Evolutionary conservation across 495 filamentous ascomycete species (phyloP).

Genomic region (Sporormia fimetaria): DNA sequence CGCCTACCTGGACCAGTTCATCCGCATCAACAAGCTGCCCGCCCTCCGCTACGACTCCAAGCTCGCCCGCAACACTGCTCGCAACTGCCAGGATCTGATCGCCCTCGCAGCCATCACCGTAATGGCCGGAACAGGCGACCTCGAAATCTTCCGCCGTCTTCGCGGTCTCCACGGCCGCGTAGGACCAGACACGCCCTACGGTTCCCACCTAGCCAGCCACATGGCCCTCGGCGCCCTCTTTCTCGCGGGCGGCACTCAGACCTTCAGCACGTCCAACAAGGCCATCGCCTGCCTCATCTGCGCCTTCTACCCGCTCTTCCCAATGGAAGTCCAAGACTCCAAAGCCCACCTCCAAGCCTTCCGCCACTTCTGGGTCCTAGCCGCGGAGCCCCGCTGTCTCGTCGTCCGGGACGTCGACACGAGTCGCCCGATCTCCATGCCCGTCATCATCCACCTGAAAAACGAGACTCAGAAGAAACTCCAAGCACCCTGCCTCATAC

Average conservation of each 20-base stretch:
- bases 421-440: constrained; percentile 60
- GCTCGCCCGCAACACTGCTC: constrained; percentile 65
- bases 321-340: constrained; percentile 78
- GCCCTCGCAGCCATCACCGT: constrained; percentile 73
- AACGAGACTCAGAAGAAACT: constrained; percentile 34
- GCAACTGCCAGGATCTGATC: constrained; percentile 80
- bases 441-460: constrained; percentile 48
- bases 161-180: constrained; percentile 81
- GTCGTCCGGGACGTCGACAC: constrained; percentile 76
- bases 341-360: constrained; percentile 92
- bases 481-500: constrained; percentile 64
- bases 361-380: constrained; percentile 94
- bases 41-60: constrained; percentile 66
- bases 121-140: constrained; percentile 91
- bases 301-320: constrained; percentile 90
- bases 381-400: constrained; percentile 79
- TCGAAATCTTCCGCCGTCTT: constrained; percentile 78
- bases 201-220: constrained; percentile 85
- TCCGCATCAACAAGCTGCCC: constrained; percentile 59
- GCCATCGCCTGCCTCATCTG: constrained; percentile 78
- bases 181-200: constrained; percentile 74
- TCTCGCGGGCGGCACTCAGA: constrained; percentile 80
- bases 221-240: constrained; percentile 87
- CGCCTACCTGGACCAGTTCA: constrained; percentile 77
- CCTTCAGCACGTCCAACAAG: constrained; percentile 79